A percentile compares a stretch with the other conserved stretches of the same genome.
Conservation (phyloP, 495 filamentous ascomycete species). For the Penicillium fimorum region DNA sequence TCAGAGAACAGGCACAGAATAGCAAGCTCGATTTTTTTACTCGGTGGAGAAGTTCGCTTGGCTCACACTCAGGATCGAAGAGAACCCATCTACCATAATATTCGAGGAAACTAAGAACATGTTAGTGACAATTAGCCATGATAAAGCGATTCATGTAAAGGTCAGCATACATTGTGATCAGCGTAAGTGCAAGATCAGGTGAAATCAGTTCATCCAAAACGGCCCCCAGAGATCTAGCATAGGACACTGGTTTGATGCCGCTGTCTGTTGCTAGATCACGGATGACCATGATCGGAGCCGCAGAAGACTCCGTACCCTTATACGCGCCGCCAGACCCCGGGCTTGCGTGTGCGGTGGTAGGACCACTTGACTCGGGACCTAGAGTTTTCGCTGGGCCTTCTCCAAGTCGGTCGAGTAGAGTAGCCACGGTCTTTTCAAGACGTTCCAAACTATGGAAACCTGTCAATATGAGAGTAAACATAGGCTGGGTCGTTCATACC, state of each 20-base stretch:
- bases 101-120: slow-evolving; percentile 19
- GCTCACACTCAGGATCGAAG: slow-evolving; percentile 31
- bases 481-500: slow-evolving; percentile 14
- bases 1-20: slow-evolving; percentile 42
- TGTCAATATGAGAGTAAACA: slow-evolving; percentile 7
- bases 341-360: slow-evolving; percentile 17
- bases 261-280: slow-evolving; percentile 37
- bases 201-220: slow-evolving; percentile 26
- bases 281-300: slow-evolving; percentile 34
- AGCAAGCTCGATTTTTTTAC: slow-evolving; percentile 40
- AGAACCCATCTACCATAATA: slow-evolving; percentile 47
- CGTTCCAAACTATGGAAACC: slow-evolving; percentile 30
- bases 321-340: slow-evolving; percentile 12
- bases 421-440: slow-evolving; percentile 36
- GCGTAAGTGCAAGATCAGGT: slow-evolving; percentile 20
- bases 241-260: slow-evolving; percentile 25
- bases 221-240: slow-evolving; percentile 13
- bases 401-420: slow-evolving; percentile 36
- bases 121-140: background rate
- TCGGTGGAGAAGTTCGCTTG: slow-evolving; percentile 23
- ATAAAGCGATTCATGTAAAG: background rate
- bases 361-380: slow-evolving; percentile 9
- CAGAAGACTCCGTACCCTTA: slow-evolving; percentile 24
- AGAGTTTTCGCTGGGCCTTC: slow-evolving; percentile 15
- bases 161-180: slow-evolving; percentile 27